Percentiles rank a stretch among this genome's conserved stretches.
Evolutionary conservation across 192 early-diverging fungal species (phyloP).

Genomic region (Borealophlyctis nickersoniae): DNA sequence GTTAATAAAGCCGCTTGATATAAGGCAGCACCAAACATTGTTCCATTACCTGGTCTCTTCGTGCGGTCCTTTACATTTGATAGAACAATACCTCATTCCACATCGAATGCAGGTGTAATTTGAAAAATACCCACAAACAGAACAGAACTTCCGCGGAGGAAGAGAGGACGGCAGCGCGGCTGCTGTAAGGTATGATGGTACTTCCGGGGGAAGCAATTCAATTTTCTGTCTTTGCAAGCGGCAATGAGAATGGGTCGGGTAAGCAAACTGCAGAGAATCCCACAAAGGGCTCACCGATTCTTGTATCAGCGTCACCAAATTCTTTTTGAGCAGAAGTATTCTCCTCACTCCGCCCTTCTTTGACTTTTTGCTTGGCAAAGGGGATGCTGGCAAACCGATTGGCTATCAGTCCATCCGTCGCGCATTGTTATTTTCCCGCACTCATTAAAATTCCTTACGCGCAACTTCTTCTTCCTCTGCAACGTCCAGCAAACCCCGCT

Average conservation of each 20-base stretch:
- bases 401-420: neutral
- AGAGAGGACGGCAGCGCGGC: slow-evolving; percentile 12
- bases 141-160: slow-evolving; percentile 31
- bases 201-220: slow-evolving; percentile 1
- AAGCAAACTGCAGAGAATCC: neutral
- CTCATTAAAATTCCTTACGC: slow-evolving; percentile 2
- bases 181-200: slow-evolving; percentile 26
- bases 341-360: slow-evolving; percentile 7
- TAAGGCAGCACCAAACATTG: neutral
- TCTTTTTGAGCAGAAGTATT: slow-evolving; percentile 17
- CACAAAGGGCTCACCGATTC: slow-evolving; percentile 15
- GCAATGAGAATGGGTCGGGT: neutral
- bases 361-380: neutral
- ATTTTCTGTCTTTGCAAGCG: slow-evolving; percentile 5
- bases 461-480: neutral
- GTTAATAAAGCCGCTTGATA: neutral
- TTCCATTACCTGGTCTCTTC: slow-evolving; percentile 29
- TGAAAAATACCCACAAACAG: slow-evolving; percentile 33
- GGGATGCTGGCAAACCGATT: neutral
- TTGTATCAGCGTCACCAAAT: slow-evolving; percentile 14
- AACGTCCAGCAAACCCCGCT: neutral
- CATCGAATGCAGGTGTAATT: slow-evolving; percentile 26
- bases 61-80: slow-evolving; percentile 25
- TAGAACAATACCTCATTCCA: slow-evolving; percentile 29
- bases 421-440: neutral